Base-by-base conservation (phyloP, 2,329 filamentous ascomycete genomes). In the Monilinia fructigena region DNA sequence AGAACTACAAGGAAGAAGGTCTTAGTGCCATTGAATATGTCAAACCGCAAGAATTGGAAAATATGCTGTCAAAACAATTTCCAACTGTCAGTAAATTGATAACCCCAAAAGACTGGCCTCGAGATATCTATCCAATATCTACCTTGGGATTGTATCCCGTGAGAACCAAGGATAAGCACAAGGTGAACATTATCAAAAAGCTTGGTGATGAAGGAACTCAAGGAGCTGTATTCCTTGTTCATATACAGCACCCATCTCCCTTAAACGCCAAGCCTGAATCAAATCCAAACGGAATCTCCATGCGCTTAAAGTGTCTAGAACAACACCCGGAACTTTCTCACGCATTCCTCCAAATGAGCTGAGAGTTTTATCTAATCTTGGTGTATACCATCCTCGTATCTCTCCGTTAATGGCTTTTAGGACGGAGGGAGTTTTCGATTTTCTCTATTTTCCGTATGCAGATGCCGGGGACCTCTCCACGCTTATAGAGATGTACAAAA, bases 391-490 rank as follows among this genome's bases (percentile, higher is more conserved):
- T 54, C 52, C 52, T 20, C 6, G 26, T 28, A 54, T 54, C 28
- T 18, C 28, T 11, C 26, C 52, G 26, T 16, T 35, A 6, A 54
- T 35, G 20, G 16, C 16, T 20, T 54, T 54, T 54, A 10, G 16
- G 1, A 54, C 26, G 2, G 52, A 54, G 14, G 52, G 14, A 31
- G 3, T 2, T 8, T 18, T 31, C n/a, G 16, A 54, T 18, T 31
- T 54, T 14, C 52, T 54, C 52, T 54, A 54, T 20, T 54, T 54
- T 31, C 52, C 52, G 20, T 31, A 35, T 54, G 16, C 52, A 20
- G 52, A 54, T 54, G 26, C 52, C 6, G 52, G 26, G 14, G 52
- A 54, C 11, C 28, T 31, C 2, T 26, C 52, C 6, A 54, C 52
- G 4, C 16, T 20, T 12, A 20, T 54, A 31, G 16, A 54, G 6